These are phyloP conservation scores for Kuraishia capsulata DNA, from an alignment of 805 yeast genomes.

Conservation along the genomic window DNA sequence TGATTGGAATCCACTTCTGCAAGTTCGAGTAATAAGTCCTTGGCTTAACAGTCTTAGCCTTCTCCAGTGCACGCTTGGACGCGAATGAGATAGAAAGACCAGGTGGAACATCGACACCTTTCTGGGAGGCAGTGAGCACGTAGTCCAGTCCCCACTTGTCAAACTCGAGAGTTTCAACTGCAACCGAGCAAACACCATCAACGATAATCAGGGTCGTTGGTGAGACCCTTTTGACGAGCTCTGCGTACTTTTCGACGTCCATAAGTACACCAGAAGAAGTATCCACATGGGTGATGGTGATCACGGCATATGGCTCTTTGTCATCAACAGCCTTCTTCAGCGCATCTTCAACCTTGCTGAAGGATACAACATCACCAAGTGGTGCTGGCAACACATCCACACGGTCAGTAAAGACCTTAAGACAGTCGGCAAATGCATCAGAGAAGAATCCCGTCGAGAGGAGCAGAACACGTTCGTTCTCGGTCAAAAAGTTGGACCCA, in stretches of 20 bases:
- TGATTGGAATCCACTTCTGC: conserved; percentile 80
- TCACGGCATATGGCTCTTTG: conserved; percentile 38
- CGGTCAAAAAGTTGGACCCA: conserved; percentile 62
- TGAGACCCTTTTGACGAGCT: conserved; percentile 48
- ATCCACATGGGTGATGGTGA: conserved; percentile 92
- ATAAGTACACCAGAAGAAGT: conserved; percentile 92
- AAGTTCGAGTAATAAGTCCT: conserved; percentile 60
- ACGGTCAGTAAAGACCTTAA: conserved; percentile 62
- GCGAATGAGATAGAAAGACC: conserved; percentile 77
- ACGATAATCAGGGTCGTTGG: conserved; percentile 82
- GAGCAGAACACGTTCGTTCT: conserved; percentile 67
- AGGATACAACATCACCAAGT: conserved; percentile 63
- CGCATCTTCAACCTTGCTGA: conserved; percentile 43
- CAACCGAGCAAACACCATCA: conserved; percentile 94
- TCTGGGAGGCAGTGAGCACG: conserved; percentile 87
- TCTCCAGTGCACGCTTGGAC: conserved; percentile 63
- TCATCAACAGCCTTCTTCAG: conserved; percentile 30
- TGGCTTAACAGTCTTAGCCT: conserved; percentile 39
- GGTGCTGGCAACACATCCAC: conserved; percentile 69
- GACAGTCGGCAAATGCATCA: conserved; percentile 71
- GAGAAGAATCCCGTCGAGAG: conserved; percentile 88
- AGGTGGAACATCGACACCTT: conserved; percentile 91
- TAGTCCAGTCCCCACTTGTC: conserved; percentile 87
- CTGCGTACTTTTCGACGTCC: conserved; percentile 56
- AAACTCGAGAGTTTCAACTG: conserved; percentile 77